phyloP scores from a whole-genome alignment of 305 asterid species.

The Ilex paraguariensis region DNA sequence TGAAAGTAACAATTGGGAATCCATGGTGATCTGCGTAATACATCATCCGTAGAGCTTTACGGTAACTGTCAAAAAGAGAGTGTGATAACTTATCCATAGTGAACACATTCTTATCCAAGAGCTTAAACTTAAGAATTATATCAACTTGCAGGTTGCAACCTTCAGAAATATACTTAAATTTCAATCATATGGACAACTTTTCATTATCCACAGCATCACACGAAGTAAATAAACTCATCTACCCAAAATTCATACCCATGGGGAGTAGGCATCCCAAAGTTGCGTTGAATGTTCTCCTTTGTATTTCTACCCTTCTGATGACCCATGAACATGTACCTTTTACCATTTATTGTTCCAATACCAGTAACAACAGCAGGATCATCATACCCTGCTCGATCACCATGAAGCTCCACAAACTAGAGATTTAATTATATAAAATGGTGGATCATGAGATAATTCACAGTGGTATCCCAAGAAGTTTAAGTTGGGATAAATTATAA shows the following conservation, averaged over 20 bases:
- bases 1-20: slow-evolving; percentile 85
- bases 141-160: background rate
- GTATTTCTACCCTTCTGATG: slow-evolving; percentile 97
- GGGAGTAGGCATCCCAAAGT: slow-evolving; percentile 99
- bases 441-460: slow-evolving; percentile 3
- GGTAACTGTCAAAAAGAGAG: slow-evolving; percentile 54
- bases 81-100: background rate
- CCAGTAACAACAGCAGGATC: slow-evolving; percentile 98
- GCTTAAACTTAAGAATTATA: background rate
- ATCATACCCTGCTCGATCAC: slow-evolving; percentile 97
- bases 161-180: too few species aligned
- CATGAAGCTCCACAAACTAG: slow-evolving; percentile 99
- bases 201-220: slow-evolving; percentile 6
- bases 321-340: slow-evolving; percentile 93
- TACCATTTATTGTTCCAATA: slow-evolving; percentile 86
- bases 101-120: background rate
- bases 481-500: too few species aligned
- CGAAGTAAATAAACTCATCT: slow-evolving; percentile 7
- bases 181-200: too few species aligned
- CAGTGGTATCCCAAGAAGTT: background rate
- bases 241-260: slow-evolving; percentile 68
- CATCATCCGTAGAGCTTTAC: slow-evolving; percentile 99
- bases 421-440: slow-evolving; percentile 12
- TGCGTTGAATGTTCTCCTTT: slow-evolving; percentile 86
- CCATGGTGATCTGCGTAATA: slow-evolving; percentile 97